Evolutionary conservation across 768 basidiomycete species (phyloP).

Genomic region (Boletellus sp.): DNA sequence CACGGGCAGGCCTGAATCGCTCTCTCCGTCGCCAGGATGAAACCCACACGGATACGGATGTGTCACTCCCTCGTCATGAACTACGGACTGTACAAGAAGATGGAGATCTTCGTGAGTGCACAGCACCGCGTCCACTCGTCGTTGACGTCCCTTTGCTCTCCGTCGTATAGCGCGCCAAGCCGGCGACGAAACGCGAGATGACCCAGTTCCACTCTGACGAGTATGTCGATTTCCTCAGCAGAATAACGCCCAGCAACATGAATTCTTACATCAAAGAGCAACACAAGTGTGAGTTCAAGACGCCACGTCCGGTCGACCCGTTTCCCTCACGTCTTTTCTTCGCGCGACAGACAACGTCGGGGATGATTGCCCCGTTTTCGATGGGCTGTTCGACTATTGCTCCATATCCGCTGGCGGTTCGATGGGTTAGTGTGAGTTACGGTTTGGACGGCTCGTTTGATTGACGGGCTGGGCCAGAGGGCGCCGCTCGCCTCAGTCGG

Average conservation of each 20-base stretch:
- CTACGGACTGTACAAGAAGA: constrained; percentile 97
- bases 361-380: constrained; percentile 98
- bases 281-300: constrained; percentile 72
- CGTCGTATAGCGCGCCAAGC: constrained; percentile 82
- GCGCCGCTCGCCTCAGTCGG: constrained; percentile 88
- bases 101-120: constrained; percentile 95
- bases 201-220: constrained; percentile 99
- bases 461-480: constrained; percentile 56
- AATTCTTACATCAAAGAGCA: constrained; percentile 91
- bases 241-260: constrained; percentile 95
- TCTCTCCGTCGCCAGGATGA: constrained; percentile 61
- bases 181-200: constrained; percentile 99
- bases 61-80: constrained; percentile 99
- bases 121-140: background rate
- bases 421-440: constrained; percentile 67
- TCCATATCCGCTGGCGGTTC: constrained; percentile 99
- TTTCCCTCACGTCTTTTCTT: background rate
- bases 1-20: background rate
- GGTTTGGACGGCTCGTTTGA: background rate
- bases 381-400: constrained; percentile 97
- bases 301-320: background rate
- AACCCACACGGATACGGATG: constrained; percentile 98
- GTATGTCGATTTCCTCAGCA: constrained; percentile 94
- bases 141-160: background rate
- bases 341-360: constrained; percentile 81